These are phyloP conservation scores for Heterobasidion parviporum DNA, from an alignment of 1,284 basidiomycete species.

Conservation along the genomic window DNA sequence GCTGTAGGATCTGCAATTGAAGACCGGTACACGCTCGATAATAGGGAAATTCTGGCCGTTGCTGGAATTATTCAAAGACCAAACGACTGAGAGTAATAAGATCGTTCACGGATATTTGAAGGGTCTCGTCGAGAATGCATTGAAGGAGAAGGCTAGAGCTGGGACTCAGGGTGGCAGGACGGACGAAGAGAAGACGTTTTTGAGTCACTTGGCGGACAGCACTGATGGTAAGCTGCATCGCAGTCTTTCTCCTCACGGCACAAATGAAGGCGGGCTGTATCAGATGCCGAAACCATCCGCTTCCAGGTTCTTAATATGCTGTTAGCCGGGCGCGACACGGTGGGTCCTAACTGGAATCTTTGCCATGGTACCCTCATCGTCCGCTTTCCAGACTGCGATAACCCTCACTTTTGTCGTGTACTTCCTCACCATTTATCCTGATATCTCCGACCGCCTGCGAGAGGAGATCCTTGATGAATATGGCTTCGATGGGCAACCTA, in stretches of 20 bases:
- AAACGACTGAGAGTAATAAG: slow-evolving; percentile 38
- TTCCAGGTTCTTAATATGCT: slow-evolving; percentile 48
- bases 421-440: slow-evolving; percentile 54
- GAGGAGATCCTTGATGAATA: slow-evolving; percentile 50
- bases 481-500: slow-evolving; percentile 37
- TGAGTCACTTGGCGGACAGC: slow-evolving; percentile 58
- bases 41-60: slow-evolving; percentile 62
- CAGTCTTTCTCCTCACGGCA: too few species aligned
- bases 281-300: slow-evolving; percentile 26
- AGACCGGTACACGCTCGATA: slow-evolving; percentile 41
- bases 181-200: slow-evolving; percentile 31
- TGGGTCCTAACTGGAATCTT: slow-evolving; percentile 19
- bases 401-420: slow-evolving; percentile 58
- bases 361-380: not conserved
- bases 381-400: slow-evolving; percentile 41
- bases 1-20: slow-evolving; percentile 36
- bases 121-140: slow-evolving; percentile 46
- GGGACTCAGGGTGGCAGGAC: slow-evolving; percentile 22
- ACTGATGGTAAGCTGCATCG: slow-evolving; percentile 42
- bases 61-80: slow-evolving; percentile 55
- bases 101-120: slow-evolving; percentile 53
- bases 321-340: slow-evolving; percentile 67
- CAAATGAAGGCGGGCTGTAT: not conserved
- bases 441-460: slow-evolving; percentile 44
- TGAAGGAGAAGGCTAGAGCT: slow-evolving; percentile 32